Evolutionary conservation across 1,284 basidiomycete genomes (phyloP).

Genomic region (Caloboletus inedulis): DNA sequence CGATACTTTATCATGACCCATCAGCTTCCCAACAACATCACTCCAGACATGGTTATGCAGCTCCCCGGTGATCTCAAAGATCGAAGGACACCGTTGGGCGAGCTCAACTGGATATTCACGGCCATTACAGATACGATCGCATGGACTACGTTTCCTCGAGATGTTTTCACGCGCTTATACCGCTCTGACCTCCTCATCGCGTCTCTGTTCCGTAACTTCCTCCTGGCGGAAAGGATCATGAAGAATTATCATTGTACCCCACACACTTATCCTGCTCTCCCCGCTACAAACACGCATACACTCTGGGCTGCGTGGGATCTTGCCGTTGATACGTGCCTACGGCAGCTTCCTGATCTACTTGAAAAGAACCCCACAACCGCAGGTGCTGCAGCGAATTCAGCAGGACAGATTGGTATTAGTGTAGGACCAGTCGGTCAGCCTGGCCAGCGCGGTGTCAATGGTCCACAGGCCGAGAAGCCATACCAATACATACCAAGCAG

Average conservation of each 20-base stretch:
- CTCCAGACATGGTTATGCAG: conserved; percentile 91
- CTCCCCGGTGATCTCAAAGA: conserved; percentile 97
- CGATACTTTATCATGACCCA: conserved; percentile 94
- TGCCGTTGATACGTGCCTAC: conserved; percentile 92
- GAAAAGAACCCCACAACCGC: conserved; percentile 53
- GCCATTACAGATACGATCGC: conserved; percentile 99
- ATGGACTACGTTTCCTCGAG: conserved; percentile 94
- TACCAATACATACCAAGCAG: conserved; percentile 83
- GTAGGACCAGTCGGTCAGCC: conserved; percentile 40
- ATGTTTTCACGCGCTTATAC: conserved; percentile 92
- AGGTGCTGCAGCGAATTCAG: conserved; percentile 26
- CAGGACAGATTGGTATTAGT: conserved; percentile 29
- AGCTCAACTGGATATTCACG: conserved; percentile 99
- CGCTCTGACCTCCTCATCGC: conserved; percentile 96
- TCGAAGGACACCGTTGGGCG: conserved; percentile 91
- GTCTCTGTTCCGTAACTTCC: conserved; percentile 94
- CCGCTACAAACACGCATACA: conserved; percentile 92
- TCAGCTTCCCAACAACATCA: conserved; percentile 73
- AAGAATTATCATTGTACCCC: conserved; percentile 98
- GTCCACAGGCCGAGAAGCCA: conserved; percentile 44
- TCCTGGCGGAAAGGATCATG: conserved; percentile 97
- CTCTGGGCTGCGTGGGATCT: conserved; percentile 98
- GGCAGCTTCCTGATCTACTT: conserved; percentile 89
- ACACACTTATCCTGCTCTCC: conserved; percentile 88
- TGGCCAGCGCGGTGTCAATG: conserved; percentile 26